Evolutionary conservation across 768 basidiomycete genomes (phyloP).

Genomic region (Leccinum variicolor): DNA sequence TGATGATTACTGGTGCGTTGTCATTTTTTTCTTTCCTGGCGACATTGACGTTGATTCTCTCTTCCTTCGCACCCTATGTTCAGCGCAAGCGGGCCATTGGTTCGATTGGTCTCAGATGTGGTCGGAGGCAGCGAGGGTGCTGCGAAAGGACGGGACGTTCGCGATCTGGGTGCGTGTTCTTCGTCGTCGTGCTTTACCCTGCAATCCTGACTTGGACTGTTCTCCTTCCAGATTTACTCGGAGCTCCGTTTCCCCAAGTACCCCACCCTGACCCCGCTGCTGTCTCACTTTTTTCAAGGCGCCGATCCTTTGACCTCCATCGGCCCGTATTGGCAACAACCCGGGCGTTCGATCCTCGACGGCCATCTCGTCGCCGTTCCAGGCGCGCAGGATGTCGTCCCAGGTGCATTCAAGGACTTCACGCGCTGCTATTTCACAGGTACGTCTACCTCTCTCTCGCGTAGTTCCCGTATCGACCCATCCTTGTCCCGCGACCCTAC

Average conservation of each 20-base stretch:
- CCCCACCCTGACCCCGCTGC: constrained; percentile 54
- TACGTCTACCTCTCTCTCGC: constrained; percentile 20
- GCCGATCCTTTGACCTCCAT: constrained; percentile 49
- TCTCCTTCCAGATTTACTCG: constrained; percentile 49
- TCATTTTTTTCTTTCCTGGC: background rate
- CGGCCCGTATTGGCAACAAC: constrained; percentile 77
- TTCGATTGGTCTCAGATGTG: constrained; percentile 73
- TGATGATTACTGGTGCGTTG: constrained; percentile 53
- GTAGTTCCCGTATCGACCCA: background rate
- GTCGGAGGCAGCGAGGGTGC: constrained; percentile 59
- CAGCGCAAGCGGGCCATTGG: constrained; percentile 83
- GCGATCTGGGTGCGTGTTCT: constrained; percentile 64
- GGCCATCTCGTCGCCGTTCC: constrained; percentile 69
- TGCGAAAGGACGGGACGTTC: constrained; percentile 58
- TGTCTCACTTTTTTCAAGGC: constrained; percentile 64
- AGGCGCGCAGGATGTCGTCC: constrained; percentile 38
- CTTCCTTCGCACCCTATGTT: background rate
- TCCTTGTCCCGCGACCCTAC: background rate
- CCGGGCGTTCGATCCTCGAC: constrained; percentile 74
- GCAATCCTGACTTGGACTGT: no score
- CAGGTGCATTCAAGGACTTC: constrained; percentile 37
- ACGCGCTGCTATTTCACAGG: constrained; percentile 60
- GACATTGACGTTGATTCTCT: background rate
- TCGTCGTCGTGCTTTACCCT: background rate
- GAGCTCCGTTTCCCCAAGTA: constrained; percentile 67